These are phyloP conservation scores for Metrosideros polymorpha DNA, from an alignment of 441 rosid species.

Conservation along the genomic window DNA sequence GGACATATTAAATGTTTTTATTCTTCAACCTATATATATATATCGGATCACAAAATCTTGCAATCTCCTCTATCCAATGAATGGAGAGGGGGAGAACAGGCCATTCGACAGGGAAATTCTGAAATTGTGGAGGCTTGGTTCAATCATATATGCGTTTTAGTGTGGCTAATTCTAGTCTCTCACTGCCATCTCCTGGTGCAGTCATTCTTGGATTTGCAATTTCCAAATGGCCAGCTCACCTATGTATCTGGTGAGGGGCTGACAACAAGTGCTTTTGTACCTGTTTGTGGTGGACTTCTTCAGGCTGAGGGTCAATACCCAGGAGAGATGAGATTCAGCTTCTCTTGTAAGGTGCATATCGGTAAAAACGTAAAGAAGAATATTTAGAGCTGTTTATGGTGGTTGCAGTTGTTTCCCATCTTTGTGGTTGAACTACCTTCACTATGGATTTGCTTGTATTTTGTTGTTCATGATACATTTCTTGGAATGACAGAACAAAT, in stretches of 20 bases:
- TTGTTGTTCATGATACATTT: background rate
- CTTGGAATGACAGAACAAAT: conserved; percentile 43
- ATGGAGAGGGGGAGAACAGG: too few species aligned
- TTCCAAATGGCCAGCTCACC: conserved; percentile 89
- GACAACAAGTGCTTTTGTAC: conserved; percentile 84
- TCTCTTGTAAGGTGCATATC: conserved; percentile 60
- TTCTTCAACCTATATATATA: background rate
- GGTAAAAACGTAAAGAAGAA: background rate
- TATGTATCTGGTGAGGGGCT: conserved; percentile 90
- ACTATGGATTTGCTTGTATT: background rate
- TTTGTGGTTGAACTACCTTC: background rate
- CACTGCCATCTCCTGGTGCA: conserved; percentile 16
- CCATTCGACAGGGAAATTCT: too few species aligned
- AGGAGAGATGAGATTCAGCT: conserved; percentile 94
- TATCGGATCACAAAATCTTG: too few species aligned
- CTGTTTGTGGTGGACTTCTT: conserved; percentile 83
- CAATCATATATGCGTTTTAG: background rate
- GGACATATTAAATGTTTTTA: background rate
- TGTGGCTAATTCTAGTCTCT: background rate
- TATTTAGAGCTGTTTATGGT: background rate
- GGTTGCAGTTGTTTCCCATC: background rate
- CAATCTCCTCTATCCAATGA: too few species aligned
- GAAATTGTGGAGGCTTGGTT: too few species aligned
- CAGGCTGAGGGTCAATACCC: conserved; percentile 98
- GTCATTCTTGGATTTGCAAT: conserved; percentile 92